Evolutionary conservation across 805 yeast species (phyloP).

Genomic region (Millerozyma miso): DNA sequence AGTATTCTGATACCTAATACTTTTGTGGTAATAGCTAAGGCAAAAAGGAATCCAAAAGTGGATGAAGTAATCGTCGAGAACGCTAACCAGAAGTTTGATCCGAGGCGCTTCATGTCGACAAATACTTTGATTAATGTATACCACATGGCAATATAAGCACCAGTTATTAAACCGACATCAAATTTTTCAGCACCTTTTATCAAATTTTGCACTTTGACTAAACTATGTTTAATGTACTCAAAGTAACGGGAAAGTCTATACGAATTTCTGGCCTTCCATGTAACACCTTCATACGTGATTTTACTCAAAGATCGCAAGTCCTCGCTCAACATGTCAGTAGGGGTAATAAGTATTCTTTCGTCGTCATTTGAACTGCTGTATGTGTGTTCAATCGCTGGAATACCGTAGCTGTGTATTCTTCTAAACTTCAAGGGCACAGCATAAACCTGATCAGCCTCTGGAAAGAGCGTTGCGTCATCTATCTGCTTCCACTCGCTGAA

Average conservation of each 20-base stretch:
- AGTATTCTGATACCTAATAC: constrained; percentile 60
- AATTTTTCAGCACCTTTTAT: constrained; percentile 76
- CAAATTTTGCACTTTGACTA: constrained; percentile 39
- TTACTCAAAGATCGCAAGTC: constrained; percentile 21
- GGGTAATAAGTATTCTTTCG: constrained; percentile 40
- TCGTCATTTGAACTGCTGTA: constrained; percentile 37
- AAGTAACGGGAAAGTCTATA: constrained; percentile 54
- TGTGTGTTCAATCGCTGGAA: constrained; percentile 41
- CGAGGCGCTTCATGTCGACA: constrained; percentile 67
- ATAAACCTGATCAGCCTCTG: constrained; percentile 43
- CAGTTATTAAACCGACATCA: constrained; percentile 72
- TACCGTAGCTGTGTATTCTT: constrained; percentile 33
- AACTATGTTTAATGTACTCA: constrained; percentile 43
- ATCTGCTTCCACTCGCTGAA: constrained; percentile 47
- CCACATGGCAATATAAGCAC: constrained; percentile 86
- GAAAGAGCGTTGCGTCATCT: constrained; percentile 35
- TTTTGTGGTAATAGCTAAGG: constrained; percentile 56
- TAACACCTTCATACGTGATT: constrained; percentile 38
- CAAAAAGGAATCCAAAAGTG: constrained; percentile 77
- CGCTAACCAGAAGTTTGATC: constrained; percentile 86
- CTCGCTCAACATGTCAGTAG: constrained; percentile 21
- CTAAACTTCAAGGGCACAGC: constrained; percentile 58
- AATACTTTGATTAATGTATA: constrained; percentile 74
- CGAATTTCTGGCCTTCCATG: constrained; percentile 60
- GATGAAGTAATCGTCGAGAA: constrained; percentile 75